Conservation (phyloP, 257 asterid species). For the Petrea volubilis region DNA sequence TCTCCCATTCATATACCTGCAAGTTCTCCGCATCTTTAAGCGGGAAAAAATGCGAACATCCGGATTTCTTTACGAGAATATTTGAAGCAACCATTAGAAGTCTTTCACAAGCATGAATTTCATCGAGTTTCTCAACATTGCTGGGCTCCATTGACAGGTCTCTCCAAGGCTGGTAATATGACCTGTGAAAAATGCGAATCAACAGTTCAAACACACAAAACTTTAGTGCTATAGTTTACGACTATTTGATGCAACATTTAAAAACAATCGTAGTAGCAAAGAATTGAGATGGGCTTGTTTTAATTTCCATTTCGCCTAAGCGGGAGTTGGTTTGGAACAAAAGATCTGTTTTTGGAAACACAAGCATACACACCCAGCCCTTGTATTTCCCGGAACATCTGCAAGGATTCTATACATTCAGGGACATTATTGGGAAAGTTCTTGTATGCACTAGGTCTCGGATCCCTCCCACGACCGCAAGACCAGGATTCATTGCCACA, state of each 20-base stretch:
- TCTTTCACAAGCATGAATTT: slow-evolving; percentile 71
- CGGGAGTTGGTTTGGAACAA: no score
- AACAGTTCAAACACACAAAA: background rate
- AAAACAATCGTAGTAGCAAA: background rate
- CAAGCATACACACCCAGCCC: no score
- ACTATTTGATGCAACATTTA: background rate
- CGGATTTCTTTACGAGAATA: slow-evolving; percentile 39
- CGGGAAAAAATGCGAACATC: slow-evolving; percentile 33
- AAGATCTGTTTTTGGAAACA: no score
- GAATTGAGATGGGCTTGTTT: background rate
- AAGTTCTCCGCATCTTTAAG: slow-evolving; percentile 44
- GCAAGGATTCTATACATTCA: no score
- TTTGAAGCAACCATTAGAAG: slow-evolving; percentile 59
- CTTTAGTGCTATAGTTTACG: background rate
- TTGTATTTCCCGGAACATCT: no score
- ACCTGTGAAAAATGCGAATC: slow-evolving; percentile 47
- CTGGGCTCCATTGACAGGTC: slow-evolving; percentile 44
- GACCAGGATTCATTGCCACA: no score
- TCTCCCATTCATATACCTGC: slow-evolving; percentile 64
- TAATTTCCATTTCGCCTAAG: no score
- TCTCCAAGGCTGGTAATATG: slow-evolving; percentile 74
- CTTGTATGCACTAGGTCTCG: no score
- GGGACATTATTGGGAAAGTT: no score
- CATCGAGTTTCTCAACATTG: slow-evolving; percentile 49
- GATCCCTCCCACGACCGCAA: no score